These are phyloP conservation scores for Schrenkiella parvula DNA, from an alignment of 345 rosid genomes.

Conservation along the genomic window DNA sequence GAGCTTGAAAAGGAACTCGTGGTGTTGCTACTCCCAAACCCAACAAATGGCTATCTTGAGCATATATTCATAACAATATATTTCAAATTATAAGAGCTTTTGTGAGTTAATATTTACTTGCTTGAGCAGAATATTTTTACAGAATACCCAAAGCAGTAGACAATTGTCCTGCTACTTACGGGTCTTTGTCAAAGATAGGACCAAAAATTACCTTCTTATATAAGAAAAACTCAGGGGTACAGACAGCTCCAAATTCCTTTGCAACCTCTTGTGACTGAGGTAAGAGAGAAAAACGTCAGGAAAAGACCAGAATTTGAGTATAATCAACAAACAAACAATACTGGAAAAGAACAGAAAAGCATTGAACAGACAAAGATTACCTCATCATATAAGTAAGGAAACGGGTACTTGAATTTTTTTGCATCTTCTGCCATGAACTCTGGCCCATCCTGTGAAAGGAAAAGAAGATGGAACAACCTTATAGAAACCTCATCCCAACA, in stretches of 20 bases:
- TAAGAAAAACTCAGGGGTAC: slow-evolving; percentile 86
- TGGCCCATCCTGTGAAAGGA: slow-evolving; percentile 79
- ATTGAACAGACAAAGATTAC: slow-evolving; percentile 30
- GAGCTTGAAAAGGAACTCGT: not conserved
- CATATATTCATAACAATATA: not conserved
- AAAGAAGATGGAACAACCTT: slow-evolving; percentile 9
- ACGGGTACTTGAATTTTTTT: slow-evolving; percentile 55
- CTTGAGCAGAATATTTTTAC: not conserved
- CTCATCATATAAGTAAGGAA: slow-evolving; percentile 86
- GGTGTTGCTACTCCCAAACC: not conserved
- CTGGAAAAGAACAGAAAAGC: not conserved
- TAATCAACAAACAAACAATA: not conserved
- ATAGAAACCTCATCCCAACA: slow-evolving; percentile 12
- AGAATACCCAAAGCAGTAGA: not conserved
- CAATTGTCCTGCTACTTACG: not conserved
- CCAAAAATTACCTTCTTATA: slow-evolving; percentile 61
- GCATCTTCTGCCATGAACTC: slow-evolving; percentile 91
- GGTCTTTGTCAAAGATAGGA: not conserved
- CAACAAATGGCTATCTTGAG: not conserved
- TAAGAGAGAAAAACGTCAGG: not conserved
- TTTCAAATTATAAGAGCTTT: not conserved
- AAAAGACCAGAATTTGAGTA: not conserved
- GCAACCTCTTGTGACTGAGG: slow-evolving; percentile 82
- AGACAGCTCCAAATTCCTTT: slow-evolving; percentile 72
- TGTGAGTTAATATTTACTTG: not conserved